phyloP scores from a whole-genome alignment of 2,329 filamentous ascomycete species.

The Colletotrichum sp. region DNA sequence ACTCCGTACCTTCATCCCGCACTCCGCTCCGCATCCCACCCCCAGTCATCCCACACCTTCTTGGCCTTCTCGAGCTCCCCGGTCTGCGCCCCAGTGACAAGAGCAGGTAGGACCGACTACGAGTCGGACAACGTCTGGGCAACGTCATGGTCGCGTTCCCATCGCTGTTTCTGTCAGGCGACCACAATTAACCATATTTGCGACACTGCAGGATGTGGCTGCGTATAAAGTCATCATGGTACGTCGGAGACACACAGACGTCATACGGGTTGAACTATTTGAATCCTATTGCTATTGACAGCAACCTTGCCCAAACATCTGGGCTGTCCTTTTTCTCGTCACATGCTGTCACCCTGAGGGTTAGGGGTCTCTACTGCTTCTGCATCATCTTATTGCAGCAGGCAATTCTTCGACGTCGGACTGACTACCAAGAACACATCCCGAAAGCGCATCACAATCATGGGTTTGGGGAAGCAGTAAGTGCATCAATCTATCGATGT shows the following conservation, averaged over 20 bases:
- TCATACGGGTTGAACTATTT: not conserved
- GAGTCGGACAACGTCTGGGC: conserved; percentile 4
- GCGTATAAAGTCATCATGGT: conserved; percentile 17
- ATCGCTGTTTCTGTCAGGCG: not conserved
- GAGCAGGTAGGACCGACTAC: conserved; percentile 12
- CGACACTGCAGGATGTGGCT: not conserved
- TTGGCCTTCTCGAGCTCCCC: not conserved
- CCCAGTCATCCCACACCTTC: not conserved
- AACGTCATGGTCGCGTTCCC: conserved; percentile 14
- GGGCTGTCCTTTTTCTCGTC: not conserved
- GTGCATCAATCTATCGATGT: not conserved
- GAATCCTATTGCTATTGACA: not conserved
- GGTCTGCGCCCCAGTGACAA: conserved; percentile 9
- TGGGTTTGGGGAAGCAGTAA: conserved; percentile 19
- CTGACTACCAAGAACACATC: not conserved
- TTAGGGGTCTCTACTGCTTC: not conserved
- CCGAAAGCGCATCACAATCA: not conserved
- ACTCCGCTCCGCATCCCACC: not conserved
- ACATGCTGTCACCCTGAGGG: not conserved
- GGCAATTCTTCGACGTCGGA: too few species aligned
- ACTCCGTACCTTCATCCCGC: not conserved
- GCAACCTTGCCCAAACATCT: not conserved
- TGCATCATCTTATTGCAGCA: too few species aligned
- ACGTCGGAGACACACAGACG: not conserved
- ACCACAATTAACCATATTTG: not conserved